These are phyloP conservation scores for Epichloe baconii DNA, from an alignment of 2,329 filamentous ascomycete species.

Conservation along the genomic window DNA sequence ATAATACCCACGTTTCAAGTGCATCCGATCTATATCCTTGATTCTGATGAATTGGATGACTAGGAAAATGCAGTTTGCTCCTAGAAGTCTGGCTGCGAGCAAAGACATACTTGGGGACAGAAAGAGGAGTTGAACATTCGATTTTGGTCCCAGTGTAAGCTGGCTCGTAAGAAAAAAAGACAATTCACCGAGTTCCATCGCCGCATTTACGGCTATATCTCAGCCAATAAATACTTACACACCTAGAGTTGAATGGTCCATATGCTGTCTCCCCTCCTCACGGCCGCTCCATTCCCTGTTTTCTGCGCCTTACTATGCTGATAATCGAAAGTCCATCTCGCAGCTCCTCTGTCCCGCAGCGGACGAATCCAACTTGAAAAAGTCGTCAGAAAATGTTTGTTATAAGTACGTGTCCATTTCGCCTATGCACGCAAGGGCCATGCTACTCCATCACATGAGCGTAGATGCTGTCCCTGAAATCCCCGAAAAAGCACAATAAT, in stretches of 20 bases:
- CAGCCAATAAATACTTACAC: neutral
- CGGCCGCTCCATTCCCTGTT: neutral
- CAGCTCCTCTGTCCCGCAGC: constrained; percentile 4
- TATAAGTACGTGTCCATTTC: neutral
- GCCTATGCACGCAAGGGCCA: constrained; percentile 1
- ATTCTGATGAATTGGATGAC: too few relatives aligned
- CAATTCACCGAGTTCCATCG: too few relatives aligned
- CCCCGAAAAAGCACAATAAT: neutral
- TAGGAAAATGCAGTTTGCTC: too few relatives aligned
- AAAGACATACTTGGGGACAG: too few relatives aligned
- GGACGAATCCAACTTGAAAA: neutral
- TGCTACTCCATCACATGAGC: neutral
- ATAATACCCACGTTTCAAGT: too few relatives aligned
- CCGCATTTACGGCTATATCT: too few relatives aligned
- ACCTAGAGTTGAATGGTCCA: neutral
- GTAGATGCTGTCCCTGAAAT: neutral
- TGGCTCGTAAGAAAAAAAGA: too few relatives aligned
- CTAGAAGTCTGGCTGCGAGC: too few relatives aligned
- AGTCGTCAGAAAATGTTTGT: neutral
- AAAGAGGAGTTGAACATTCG: too few relatives aligned
- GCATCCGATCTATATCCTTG: too few relatives aligned
- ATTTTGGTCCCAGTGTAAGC: too few relatives aligned
- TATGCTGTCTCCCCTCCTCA: neutral
- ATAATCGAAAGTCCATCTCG: constrained; percentile 1
- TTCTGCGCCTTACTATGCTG: constrained; percentile 3